Evolutionary conservation across 768 basidiomycete species (phyloP).

Genomic region (Agaricus subrufescens): DNA sequence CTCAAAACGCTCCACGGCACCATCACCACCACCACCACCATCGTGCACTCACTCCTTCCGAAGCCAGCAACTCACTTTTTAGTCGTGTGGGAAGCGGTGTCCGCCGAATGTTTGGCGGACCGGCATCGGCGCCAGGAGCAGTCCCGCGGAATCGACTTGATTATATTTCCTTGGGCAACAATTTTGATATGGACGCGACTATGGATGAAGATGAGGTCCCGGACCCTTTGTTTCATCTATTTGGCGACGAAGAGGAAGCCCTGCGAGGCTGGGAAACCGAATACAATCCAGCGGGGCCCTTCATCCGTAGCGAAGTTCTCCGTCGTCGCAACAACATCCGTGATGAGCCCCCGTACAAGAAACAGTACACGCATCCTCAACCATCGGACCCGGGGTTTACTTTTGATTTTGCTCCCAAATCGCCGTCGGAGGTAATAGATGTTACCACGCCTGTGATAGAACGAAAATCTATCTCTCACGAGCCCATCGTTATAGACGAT

Average conservation of each 20-base stretch:
- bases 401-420: conserved; percentile 54
- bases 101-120: conserved; percentile 10
- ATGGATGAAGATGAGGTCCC: not conserved
- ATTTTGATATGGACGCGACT: conserved; percentile 2
- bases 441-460: not conserved
- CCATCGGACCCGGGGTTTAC: conserved; percentile 59
- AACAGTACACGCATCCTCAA: conserved; percentile 61
- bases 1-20: conserved; percentile 27
- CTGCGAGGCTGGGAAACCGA: not conserved
- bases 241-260: not conserved
- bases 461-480: conserved; percentile 18
- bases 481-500: conserved; percentile 48
- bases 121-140: conserved; percentile 2
- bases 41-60: not conserved
- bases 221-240: not conserved
- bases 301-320: not conserved
- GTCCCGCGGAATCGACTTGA: conserved; percentile 2
- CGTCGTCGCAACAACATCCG: conserved; percentile 7
- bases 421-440: conserved; percentile 18
- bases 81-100: conserved; percentile 10
- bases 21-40: not conserved
- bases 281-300: conserved; percentile 7
- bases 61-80: conserved; percentile 1
- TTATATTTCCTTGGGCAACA: conserved; percentile 2
- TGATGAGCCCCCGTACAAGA: conserved; percentile 41